Conservation (phyloP, 345 rosid species). For the Moricandia arvensis region DNA sequence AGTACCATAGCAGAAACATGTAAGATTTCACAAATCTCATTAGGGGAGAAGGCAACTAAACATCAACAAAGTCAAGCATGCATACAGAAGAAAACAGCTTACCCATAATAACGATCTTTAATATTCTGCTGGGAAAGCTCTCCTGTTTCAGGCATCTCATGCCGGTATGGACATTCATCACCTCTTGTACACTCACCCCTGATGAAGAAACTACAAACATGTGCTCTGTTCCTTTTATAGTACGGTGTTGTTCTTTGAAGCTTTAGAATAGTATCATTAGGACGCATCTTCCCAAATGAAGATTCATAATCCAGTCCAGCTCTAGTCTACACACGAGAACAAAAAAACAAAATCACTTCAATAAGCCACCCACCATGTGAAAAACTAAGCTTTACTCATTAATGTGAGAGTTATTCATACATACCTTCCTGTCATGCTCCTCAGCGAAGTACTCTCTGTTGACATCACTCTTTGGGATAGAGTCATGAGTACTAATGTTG, state of each 20-base stretch:
- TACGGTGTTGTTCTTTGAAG: constrained; percentile 93
- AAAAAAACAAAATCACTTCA: not conserved
- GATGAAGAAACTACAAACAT: constrained; percentile 90
- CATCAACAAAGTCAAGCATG: constrained; percentile 5
- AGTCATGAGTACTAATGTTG: constrained; percentile 69
- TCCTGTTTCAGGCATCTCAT: constrained; percentile 95
- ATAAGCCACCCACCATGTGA: constrained; percentile 7
- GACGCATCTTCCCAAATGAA: constrained; percentile 78
- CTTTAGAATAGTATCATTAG: constrained; percentile 88
- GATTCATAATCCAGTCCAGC: constrained; percentile 98
- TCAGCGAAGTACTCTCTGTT: constrained; percentile 91
- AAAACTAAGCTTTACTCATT: not conserved
- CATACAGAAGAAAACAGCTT: constrained; percentile 31
- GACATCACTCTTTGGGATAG: constrained; percentile 92
- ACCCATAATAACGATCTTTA: constrained; percentile 97
- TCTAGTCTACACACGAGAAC: constrained; percentile 59
- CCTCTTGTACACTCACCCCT: constrained; percentile 98
- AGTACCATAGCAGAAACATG: not conserved
- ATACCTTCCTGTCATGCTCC: constrained; percentile 90
- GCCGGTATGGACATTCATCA: constrained; percentile 92
- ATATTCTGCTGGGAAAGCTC: constrained; percentile 95
- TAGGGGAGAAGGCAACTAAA: not conserved
- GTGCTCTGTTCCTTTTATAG: constrained; percentile 90
- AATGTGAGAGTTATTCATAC: not conserved
- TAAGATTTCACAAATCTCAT: not conserved